Evolutionary conservation across 441 rosid genomes (phyloP).

Genomic region (Brassica balearica): DNA sequence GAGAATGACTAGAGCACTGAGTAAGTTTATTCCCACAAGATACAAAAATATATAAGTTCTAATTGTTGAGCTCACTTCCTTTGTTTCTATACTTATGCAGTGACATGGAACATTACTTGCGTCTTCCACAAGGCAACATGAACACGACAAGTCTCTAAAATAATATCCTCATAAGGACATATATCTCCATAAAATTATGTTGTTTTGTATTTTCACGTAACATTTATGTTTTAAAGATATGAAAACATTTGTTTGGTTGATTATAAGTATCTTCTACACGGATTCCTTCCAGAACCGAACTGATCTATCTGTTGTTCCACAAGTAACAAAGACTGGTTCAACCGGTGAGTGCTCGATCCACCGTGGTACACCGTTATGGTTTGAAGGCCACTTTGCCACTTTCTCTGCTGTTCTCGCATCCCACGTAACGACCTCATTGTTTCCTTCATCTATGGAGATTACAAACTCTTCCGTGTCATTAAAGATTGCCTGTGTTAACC

Average conservation of each 20-base stretch:
- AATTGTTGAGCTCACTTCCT: constrained; percentile 1
- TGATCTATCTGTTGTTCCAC: constrained; percentile 81
- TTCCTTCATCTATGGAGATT: constrained; percentile 47
- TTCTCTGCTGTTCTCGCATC: constrained; percentile 77
- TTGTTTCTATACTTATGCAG: constrained; percentile 44
- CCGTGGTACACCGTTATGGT: constrained; percentile 73
- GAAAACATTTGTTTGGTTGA: constrained; percentile 13
- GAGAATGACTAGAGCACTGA: constrained; percentile 55
- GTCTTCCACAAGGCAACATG: constrained; percentile 33
- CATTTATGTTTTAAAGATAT: not conserved
- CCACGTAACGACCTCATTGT: constrained; percentile 76
- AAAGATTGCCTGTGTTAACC: constrained; percentile 72
- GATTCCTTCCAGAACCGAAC: constrained; percentile 83
- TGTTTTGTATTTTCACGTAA: not conserved
- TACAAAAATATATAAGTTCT: not conserved
- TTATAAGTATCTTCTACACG: constrained; percentile 30
- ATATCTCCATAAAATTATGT: not conserved
- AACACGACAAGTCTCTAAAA: not conserved
- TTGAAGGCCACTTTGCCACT: constrained; percentile 82
- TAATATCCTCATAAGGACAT: constrained; percentile 6
- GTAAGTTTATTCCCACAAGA: constrained; percentile 40
- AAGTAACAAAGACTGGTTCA: constrained; percentile 75
- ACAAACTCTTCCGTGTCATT: constrained; percentile 87
- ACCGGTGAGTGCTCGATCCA: constrained; percentile 87
- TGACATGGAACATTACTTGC: constrained; percentile 79